phyloP scores from a whole-genome alignment of 1,139 yeast species.

The Magnusiomyces clavatus region DNA sequence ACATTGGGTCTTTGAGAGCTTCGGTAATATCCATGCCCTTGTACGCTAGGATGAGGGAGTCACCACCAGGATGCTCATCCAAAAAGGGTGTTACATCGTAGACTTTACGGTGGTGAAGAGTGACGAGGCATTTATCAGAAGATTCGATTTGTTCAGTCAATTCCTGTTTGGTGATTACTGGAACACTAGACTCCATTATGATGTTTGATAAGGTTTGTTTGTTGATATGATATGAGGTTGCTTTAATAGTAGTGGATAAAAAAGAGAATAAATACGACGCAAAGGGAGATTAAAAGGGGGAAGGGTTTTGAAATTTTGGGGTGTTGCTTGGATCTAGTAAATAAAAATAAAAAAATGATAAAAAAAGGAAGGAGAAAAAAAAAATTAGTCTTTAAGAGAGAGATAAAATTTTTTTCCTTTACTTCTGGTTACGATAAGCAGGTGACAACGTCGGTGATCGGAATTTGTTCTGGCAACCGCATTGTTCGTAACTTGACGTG shows the following conservation, averaged over 20 bases:
- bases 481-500: too few relatives aligned
- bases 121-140: slow-evolving; percentile 56
- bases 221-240: too few relatives aligned
- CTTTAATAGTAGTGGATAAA: neutral
- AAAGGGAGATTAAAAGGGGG: too few relatives aligned
- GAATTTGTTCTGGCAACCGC: too few relatives aligned
- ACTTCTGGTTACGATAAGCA: too few relatives aligned
- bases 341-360: neutral
- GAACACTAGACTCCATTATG: slow-evolving; percentile 25
- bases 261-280: neutral
- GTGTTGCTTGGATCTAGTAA: neutral
- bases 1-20: slow-evolving; percentile 58
- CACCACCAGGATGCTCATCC: slow-evolving; percentile 95
- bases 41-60: slow-evolving; percentile 60
- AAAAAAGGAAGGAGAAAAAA: neutral
- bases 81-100: slow-evolving; percentile 77
- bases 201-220: neutral
- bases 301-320: neutral
- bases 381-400: neutral
- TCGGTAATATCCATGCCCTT: slow-evolving; percentile 82
- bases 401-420: neutral
- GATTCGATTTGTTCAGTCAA: slow-evolving; percentile 44
- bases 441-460: too few relatives aligned
- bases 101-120: slow-evolving; percentile 70
- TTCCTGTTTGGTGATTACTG: slow-evolving; percentile 37